Percentiles rank a stretch among this genome's conserved stretches.
Conservation (phyloP, 106 monocot genomes). For the Agapanthus africanus region DNA sequence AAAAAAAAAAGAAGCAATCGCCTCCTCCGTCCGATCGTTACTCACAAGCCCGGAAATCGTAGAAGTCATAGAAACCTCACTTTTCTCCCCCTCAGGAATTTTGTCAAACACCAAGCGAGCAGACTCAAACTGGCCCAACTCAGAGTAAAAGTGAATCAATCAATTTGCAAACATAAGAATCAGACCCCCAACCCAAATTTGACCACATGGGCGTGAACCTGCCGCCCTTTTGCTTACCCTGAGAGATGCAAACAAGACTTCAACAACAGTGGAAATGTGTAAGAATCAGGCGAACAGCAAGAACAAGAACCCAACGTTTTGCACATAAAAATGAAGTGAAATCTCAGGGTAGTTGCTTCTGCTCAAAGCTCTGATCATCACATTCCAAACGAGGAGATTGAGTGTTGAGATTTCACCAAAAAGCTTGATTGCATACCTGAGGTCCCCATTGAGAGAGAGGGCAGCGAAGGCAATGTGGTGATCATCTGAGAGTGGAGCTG, state of each 20-base stretch:
- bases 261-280: conserved; percentile 16
- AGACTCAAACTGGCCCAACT: not conserved
- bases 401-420: conserved; percentile 10
- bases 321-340: conserved; percentile 14
- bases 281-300: conserved; percentile 19
- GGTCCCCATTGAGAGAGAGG: conserved; percentile 16
- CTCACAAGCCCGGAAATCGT: conserved; percentile 40
- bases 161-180: conserved; percentile 35
- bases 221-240: too few species aligned
- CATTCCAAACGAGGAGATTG: conserved; percentile 26
- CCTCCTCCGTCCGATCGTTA: conserved; percentile 32
- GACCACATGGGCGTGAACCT: conserved; percentile 44
- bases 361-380: conserved; percentile 22
- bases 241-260: too few species aligned
- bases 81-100: conserved; percentile 26
- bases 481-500: conserved; percentile 24
- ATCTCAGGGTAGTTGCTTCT: conserved; percentile 7
- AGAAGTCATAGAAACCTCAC: conserved; percentile 42
- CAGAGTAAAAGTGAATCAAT: conserved; percentile 42
- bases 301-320: conserved; percentile 6
- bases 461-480: conserved; percentile 22
- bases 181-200: conserved; percentile 35
- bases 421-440: conserved; percentile 20
- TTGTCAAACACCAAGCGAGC: conserved; percentile 34
- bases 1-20: conserved; percentile 40